Conservation (phyloP, 2,329 filamentous ascomycete genomes). For the Elsinoe arachidis region DNA sequence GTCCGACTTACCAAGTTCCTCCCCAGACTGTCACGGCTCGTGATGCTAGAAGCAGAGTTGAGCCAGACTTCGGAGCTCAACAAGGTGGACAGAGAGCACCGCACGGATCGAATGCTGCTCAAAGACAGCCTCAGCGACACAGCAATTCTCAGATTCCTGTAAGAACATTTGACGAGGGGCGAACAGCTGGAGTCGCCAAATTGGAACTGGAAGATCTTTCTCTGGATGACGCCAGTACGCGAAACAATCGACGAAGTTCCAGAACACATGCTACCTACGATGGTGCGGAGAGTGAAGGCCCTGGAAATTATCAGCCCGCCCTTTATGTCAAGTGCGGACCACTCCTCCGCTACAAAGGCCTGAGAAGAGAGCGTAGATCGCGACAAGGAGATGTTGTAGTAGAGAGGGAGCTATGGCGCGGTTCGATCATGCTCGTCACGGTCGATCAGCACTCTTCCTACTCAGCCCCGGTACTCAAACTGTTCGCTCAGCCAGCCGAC, state of each 20-base stretch:
- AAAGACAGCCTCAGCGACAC: not conserved
- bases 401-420: constrained; percentile 80
- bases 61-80: not conserved
- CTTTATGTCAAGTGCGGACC: constrained; percentile 86
- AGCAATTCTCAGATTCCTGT: not conserved
- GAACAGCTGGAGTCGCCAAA: constrained; percentile 30
- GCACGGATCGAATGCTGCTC: not conserved
- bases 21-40: constrained; percentile 31
- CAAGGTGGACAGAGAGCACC: not conserved
- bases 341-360: constrained; percentile 78
- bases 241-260: constrained; percentile 23
- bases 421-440: constrained; percentile 92
- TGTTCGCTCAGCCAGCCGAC: constrained; percentile 83
- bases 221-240: constrained; percentile 26
- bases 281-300: constrained; percentile 56
- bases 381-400: constrained; percentile 24
- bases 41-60: constrained; percentile 33
- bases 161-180: constrained; percentile 30
- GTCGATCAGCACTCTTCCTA: constrained; percentile 77
- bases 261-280: constrained; percentile 33
- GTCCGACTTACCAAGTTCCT: constrained; percentile 27
- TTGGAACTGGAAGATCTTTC: constrained; percentile 37
- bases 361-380: constrained; percentile 50
- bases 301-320: constrained; percentile 68
- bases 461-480: constrained; percentile 66